Evolutionary conservation across 805 yeast genomes (phyloP).

Genomic region (Starmerella bombicola): DNA sequence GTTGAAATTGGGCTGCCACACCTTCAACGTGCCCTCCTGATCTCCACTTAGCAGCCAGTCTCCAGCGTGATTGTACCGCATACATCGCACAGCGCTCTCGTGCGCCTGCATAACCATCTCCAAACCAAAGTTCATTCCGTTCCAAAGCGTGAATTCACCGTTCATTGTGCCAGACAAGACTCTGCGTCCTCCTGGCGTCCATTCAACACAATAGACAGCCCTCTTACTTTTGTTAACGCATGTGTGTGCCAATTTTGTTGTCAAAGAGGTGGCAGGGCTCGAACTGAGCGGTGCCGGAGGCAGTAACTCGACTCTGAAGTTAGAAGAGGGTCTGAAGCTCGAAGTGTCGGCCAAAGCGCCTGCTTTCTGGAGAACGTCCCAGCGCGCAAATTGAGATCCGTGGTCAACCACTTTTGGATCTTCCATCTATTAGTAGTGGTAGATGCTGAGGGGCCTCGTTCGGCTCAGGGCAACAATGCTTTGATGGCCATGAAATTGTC

Average conservation of each 20-base stretch:
- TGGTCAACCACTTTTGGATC: conserved; percentile 7
- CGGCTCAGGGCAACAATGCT: too few species aligned
- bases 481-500: too few species aligned
- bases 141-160: conserved; percentile 96
- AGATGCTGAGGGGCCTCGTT: too few species aligned
- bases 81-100: conserved; percentile 71
- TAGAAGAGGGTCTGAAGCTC: conserved; percentile 44
- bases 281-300: conserved; percentile 51
- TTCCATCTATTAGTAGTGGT: not conserved
- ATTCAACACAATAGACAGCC: conserved; percentile 74
- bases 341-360: conserved; percentile 20
- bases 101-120: conserved; percentile 99
- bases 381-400: conserved; percentile 60
- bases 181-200: conserved; percentile 96
- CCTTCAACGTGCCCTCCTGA: conserved; percentile 80
- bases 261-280: conserved; percentile 47
- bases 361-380: conserved; percentile 37
- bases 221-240: conserved; percentile 86
- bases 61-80: conserved; percentile 75
- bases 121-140: conserved; percentile 86
- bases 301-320: conserved; percentile 41
- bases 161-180: conserved; percentile 78
- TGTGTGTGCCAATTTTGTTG: conserved; percentile 76
- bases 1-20: conserved; percentile 97
- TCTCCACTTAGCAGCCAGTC: conserved; percentile 94